Conservation (phyloP, 495 filamentous ascomycete genomes). For the Diplogelasinospora grovesii region DNA sequence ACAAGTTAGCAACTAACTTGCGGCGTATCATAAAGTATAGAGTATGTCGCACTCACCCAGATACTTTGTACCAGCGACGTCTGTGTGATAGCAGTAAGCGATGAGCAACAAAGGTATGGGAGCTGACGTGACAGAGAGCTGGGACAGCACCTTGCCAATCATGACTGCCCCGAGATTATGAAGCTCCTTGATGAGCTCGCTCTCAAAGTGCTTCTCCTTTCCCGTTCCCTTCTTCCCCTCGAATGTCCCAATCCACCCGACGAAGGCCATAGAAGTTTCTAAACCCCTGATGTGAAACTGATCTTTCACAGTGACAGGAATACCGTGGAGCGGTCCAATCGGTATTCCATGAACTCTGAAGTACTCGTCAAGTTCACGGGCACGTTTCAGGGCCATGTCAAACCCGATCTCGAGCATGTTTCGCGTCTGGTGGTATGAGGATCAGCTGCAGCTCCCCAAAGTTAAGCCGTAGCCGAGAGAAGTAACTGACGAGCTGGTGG, state of each 20-base stretch:
- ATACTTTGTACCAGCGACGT: conserved; percentile 10
- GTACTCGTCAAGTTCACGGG: conserved; percentile 49
- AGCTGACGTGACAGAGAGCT: conserved; percentile 30
- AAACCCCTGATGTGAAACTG: conserved; percentile 55
- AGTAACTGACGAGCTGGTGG: conserved; percentile 48
- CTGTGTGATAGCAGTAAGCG: background rate
- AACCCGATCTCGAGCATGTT: conserved; percentile 67
- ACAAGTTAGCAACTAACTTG: background rate
- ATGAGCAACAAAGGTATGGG: conserved; percentile 39
- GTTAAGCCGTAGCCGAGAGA: background rate
- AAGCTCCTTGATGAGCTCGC: conserved; percentile 34
- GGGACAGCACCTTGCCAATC: conserved; percentile 49
- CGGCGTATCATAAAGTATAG: background rate
- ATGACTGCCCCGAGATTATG: conserved; percentile 45
- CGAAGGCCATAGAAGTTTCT: conserved; percentile 33
- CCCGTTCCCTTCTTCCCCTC: conserved; percentile 51
- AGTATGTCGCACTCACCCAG: conserved; percentile 10
- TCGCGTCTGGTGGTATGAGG: conserved; percentile 6
- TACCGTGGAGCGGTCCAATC: conserved; percentile 59
- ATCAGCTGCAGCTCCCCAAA: background rate
- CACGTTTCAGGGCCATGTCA: conserved; percentile 49
- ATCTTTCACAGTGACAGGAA: conserved; percentile 62
- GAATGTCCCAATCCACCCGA: conserved; percentile 33
- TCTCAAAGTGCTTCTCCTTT: conserved; percentile 40
- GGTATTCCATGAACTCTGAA: conserved; percentile 39